A percentile compares a stretch with the other conserved stretches of the same genome.
These are phyloP conservation scores for Intubia oerlemansii DNA, from an alignment of 2,329 filamentous ascomycete genomes.

Conservation along the genomic window DNA sequence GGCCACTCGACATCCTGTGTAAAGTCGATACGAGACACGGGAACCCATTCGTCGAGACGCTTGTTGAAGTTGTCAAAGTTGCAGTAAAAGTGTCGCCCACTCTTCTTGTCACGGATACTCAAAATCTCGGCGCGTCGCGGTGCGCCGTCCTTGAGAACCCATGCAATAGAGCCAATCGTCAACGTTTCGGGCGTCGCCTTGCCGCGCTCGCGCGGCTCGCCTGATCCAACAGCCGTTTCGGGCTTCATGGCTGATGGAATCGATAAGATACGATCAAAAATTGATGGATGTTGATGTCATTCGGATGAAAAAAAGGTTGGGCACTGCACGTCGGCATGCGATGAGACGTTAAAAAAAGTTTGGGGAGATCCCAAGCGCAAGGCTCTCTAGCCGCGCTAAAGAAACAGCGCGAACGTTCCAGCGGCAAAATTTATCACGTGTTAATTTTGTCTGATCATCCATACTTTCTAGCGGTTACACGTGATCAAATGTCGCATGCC, in stretches of 20 bases:
- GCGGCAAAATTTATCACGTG: too few relatives aligned
- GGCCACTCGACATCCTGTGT: conserved; percentile 91
- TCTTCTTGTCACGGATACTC: conserved; percentile 81
- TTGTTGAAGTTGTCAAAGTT: conserved; percentile 99
- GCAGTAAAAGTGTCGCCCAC: conserved; percentile 77
- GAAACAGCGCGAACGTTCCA: too few relatives aligned
- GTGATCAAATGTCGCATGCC: too few relatives aligned
- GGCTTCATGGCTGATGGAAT: conserved; percentile 17
- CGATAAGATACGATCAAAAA: conserved; percentile 3
- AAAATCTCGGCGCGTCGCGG: conserved; percentile 85
- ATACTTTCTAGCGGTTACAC: too few relatives aligned
- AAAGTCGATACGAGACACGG: conserved; percentile 64
- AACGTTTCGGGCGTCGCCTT: conserved; percentile 71
- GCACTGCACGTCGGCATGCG: conserved; percentile 1
- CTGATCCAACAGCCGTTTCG: conserved; percentile 33
- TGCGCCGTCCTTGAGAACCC: conserved; percentile 53
- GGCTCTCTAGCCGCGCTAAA: too few relatives aligned
- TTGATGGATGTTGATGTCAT: conserved; percentile 2
- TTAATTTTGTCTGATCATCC: too few relatives aligned
- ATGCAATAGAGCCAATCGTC: conserved; percentile 38
- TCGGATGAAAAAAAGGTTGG: background rate
- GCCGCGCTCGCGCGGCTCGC: conserved; percentile 45
- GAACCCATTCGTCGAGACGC: conserved; percentile 65
- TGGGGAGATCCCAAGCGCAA: too few relatives aligned
- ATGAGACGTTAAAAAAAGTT: too few relatives aligned